A percentile compares a stretch with the other conserved stretches of the same genome.
Evolutionary conservation across 2,329 filamentous ascomycete genomes (phyloP).

Genomic region (Colletotrichum cordylinicola): DNA sequence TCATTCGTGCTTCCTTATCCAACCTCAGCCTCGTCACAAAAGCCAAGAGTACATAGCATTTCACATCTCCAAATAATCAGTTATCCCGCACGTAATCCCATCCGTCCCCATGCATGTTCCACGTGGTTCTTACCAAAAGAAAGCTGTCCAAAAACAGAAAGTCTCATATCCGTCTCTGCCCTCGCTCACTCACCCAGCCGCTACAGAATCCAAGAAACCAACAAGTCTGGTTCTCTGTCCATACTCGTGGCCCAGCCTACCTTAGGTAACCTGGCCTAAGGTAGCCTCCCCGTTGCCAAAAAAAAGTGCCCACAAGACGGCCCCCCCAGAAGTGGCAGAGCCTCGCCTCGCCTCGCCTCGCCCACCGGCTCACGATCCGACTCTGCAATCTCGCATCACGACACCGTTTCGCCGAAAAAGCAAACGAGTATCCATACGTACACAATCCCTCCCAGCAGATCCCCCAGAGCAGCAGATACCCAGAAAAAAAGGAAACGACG

Average conservation of each 20-base stretch:
- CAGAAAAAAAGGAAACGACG: neutral
- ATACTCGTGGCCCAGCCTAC: too few species aligned
- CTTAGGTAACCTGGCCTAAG: too few species aligned
- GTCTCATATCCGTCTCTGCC: neutral
- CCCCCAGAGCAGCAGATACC: neutral
- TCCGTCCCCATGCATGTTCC: neutral
- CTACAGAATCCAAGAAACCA: neutral
- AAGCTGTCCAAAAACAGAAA: neutral
- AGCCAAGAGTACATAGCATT: neutral
- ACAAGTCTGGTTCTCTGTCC: neutral
- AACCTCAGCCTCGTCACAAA: neutral
- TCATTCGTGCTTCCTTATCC: neutral
- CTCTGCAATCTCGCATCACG: conserved; percentile 2
- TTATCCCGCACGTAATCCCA: neutral
- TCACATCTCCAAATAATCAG: neutral
- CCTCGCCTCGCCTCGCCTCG: neutral
- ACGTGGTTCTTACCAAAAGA: neutral
- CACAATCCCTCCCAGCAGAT: neutral
- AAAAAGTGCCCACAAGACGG: neutral
- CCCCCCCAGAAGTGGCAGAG: neutral
- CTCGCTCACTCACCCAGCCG: neutral
- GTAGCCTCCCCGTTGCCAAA: neutral
- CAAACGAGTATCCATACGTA: neutral
- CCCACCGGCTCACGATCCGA: neutral
- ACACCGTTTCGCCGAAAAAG: neutral